Percentiles rank a stretch among this genome's conserved stretches.
Conservation (phyloP, 768 basidiomycete species). For the Tricholoma furcatifolium region DNA sequence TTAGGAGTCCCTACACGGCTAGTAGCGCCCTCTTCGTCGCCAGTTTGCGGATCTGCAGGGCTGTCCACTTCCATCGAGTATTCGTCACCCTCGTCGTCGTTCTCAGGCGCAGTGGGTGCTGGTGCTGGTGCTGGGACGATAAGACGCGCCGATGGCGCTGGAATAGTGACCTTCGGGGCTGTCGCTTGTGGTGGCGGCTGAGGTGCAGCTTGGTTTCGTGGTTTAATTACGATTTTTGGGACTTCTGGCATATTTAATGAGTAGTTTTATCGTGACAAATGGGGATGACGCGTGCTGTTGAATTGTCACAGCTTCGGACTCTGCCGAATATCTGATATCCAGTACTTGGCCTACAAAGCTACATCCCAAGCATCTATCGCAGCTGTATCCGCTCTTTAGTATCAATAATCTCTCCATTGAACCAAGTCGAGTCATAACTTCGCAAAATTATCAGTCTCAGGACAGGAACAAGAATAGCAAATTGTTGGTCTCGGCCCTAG, state of each 20-base stretch:
- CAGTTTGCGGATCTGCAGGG: slow-evolving; percentile 27
- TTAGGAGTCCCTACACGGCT: slow-evolving; percentile 29
- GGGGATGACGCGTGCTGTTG: neutral
- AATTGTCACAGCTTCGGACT: neutral
- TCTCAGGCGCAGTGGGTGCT: slow-evolving; percentile 21
- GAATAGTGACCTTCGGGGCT: slow-evolving; percentile 15
- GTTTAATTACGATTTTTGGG: slow-evolving; percentile 53
- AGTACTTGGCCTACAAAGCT: too few relatives aligned
- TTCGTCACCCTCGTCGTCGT: slow-evolving; percentile 32
- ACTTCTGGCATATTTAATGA: slow-evolving; percentile 10
- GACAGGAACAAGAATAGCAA: too few relatives aligned
- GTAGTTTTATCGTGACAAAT: neutral
- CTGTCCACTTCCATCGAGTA: slow-evolving; percentile 40
- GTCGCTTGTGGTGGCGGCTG: slow-evolving; percentile 21
- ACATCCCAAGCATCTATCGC: too few relatives aligned
- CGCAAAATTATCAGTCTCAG: too few relatives aligned
- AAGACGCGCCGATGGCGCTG: slow-evolving; percentile 23
- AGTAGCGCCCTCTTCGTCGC: slow-evolving; percentile 25
- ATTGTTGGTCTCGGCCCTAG: too few relatives aligned
- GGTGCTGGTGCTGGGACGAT: slow-evolving; percentile 17
- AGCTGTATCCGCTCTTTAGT: too few relatives aligned
- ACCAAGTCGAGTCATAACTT: too few relatives aligned
- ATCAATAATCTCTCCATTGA: too few relatives aligned
- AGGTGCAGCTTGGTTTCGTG: slow-evolving; percentile 30
- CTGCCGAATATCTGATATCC: too few relatives aligned